phyloP scores from a whole-genome alignment of 2,329 filamentous ascomycete genomes.

The Neofusicoccum cordaticola region DNA sequence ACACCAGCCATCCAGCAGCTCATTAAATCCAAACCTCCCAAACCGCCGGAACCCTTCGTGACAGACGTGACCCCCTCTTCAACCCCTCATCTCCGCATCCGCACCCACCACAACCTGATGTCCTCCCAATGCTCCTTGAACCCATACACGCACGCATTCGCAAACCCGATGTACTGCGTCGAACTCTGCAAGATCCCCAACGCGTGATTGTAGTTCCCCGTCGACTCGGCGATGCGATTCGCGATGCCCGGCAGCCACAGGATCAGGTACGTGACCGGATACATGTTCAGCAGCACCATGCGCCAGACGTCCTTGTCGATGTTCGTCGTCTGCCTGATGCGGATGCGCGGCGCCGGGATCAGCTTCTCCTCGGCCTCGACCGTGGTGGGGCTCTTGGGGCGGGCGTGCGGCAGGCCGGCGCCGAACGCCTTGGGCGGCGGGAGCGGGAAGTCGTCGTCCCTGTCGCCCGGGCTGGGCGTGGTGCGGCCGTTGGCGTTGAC shows the following conservation, averaged over 20 bases:
- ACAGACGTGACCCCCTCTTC: too few relatives aligned
- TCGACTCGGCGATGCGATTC: slow-evolving; percentile 24
- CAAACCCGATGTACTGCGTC: slow-evolving; percentile 26
- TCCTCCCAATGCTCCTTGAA: slow-evolving; percentile 21
- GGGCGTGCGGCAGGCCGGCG: not conserved
- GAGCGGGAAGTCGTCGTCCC: not conserved
- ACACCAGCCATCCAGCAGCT: not conserved
- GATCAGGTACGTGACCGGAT: slow-evolving; percentile 34
- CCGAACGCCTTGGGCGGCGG: not conserved
- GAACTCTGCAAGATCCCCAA: slow-evolving; percentile 24
- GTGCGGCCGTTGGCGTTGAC: not conserved
- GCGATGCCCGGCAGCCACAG: slow-evolving; percentile 34
- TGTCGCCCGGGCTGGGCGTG: not conserved
- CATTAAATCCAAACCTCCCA: not conserved
- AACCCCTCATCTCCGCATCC: not conserved
- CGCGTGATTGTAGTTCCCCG: slow-evolving; percentile 1
- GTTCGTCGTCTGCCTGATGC: slow-evolving; percentile 1
- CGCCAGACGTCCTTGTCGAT: slow-evolving; percentile 23
- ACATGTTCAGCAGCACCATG: slow-evolving; percentile 35
- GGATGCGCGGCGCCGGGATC: not conserved
- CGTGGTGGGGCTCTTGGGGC: too few relatives aligned
- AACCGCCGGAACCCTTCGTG: not conserved
- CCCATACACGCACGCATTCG: slow-evolving; percentile 24
- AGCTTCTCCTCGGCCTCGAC: not conserved
- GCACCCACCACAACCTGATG: not conserved